Percentiles rank a stretch among this genome's conserved stretches.
Conservation (phyloP, 805 yeast species). For the Candida anglica region DNA sequence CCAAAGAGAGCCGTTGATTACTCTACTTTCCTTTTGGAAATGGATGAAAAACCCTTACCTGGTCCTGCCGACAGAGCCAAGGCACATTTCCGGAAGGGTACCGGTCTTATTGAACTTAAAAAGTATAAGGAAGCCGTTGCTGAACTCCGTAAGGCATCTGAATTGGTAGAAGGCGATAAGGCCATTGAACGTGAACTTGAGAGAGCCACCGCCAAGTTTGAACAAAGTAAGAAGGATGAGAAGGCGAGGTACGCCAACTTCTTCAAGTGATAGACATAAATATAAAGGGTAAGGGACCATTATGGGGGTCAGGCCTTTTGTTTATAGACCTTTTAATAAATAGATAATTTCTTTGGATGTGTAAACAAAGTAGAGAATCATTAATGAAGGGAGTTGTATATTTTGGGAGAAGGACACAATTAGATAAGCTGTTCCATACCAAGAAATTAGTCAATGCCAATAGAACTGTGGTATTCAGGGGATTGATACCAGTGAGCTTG, state of each 20-base stretch:
- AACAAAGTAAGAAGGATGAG: slow-evolving; percentile 44
- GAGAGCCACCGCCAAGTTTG: slow-evolving; percentile 35
- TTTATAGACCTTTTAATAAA: too few species aligned
- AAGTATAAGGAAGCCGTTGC: slow-evolving; percentile 47
- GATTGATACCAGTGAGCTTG: too few species aligned
- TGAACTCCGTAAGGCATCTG: slow-evolving; percentile 42
- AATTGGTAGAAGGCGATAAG: slow-evolving; percentile 45
- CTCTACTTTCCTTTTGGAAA: slow-evolving; percentile 53
- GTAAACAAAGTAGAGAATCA: too few species aligned
- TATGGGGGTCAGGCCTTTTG: too few species aligned
- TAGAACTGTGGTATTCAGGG: too few species aligned
- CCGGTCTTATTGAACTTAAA: slow-evolving; percentile 38
- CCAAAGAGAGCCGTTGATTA: slow-evolving; percentile 50
- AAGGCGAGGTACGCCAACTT: slow-evolving; percentile 60
- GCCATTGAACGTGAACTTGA: slow-evolving; percentile 43
- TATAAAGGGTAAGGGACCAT: too few species aligned
- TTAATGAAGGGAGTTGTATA: too few species aligned
- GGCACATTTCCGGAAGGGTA: slow-evolving; percentile 55
- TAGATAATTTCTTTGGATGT: too few species aligned
- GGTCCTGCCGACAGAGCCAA: slow-evolving; percentile 57
- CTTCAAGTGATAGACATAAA: slow-evolving; percentile 43
- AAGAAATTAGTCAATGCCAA: too few species aligned
- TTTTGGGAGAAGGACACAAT: too few species aligned
- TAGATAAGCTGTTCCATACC: too few species aligned
- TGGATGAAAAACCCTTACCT: slow-evolving; percentile 30